These are phyloP conservation scores for Narthecium ossifragum DNA, from an alignment of 106 monocot genomes.

Conservation along the genomic window DNA sequence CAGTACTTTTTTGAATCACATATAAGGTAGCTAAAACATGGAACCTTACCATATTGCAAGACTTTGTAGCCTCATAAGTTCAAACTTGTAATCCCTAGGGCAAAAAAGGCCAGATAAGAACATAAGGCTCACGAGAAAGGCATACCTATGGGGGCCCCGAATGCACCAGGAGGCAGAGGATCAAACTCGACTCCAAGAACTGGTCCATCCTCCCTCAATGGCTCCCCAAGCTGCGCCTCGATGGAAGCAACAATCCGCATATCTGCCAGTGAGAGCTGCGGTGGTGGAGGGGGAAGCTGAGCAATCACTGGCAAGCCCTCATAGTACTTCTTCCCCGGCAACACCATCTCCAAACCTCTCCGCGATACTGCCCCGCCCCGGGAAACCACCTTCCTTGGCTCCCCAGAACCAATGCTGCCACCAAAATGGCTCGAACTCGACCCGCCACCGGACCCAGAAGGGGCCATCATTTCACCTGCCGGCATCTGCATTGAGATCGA, in stretches of 20 bases:
- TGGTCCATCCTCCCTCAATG: constrained; percentile 88
- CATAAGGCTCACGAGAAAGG: background rate
- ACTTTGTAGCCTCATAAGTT: no score
- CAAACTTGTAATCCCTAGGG: background rate
- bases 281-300: constrained; percentile 11
- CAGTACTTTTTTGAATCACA: no score
- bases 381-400: constrained; percentile 13
- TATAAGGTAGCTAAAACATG: no score
- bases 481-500: constrained; percentile 6
- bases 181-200: constrained; percentile 90
- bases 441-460: constrained; percentile 1
- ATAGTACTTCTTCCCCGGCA: constrained; percentile 51
- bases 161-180: constrained; percentile 92
- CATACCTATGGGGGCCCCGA: constrained; percentile 93
- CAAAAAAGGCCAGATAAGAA: background rate
- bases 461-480: constrained; percentile 11
- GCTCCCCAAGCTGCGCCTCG: constrained; percentile 78
- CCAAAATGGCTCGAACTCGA: constrained; percentile 23
- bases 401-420: constrained; percentile 34
- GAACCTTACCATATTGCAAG: no score
- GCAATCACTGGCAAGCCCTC: constrained; percentile 23
- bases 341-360: no score
- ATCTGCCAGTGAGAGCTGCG: constrained; percentile 48
- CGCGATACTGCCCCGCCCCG: no score
- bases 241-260: constrained; percentile 56